Percentiles rank a stretch among this genome's conserved stretches.
These are phyloP conservation scores for Cymbopogon citratus DNA, from an alignment of 176 grass and related monocot species.

Conservation along the genomic window DNA sequence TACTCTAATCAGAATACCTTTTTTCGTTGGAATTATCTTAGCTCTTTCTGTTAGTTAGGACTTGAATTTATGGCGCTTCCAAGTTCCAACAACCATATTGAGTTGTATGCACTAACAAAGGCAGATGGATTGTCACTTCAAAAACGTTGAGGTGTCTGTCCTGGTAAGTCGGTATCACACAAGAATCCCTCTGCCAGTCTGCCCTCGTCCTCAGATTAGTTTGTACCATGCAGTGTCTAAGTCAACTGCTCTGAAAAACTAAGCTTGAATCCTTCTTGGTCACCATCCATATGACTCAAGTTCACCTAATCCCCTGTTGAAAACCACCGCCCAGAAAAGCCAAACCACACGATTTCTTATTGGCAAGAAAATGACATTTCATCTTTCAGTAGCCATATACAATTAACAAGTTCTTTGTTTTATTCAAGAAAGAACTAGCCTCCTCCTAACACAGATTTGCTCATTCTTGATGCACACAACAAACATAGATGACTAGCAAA, in stretches of 20 bases:
- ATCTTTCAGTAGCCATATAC: constrained; percentile 12
- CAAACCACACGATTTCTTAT: not conserved
- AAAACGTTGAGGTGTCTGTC: not conserved
- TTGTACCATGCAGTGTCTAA: not conserved
- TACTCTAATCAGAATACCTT: not conserved
- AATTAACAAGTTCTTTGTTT: not conserved
- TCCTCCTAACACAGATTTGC: not conserved
- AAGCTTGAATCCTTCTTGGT: constrained; percentile 12
- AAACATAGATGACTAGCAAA: constrained; percentile 1
- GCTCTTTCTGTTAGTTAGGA: not conserved
- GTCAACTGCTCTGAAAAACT: constrained; percentile 30
- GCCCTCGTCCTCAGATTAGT: constrained; percentile 24
- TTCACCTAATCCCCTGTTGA: constrained; percentile 33
- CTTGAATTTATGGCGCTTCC: not conserved
- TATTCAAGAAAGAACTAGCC: not conserved
- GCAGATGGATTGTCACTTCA: not conserved
- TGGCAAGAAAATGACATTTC: constrained; percentile 29
- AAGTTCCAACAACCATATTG: not conserved
- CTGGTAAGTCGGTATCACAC: not conserved
- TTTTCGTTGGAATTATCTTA: not conserved
- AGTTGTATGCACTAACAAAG: not conserved
- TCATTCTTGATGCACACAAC: not conserved
- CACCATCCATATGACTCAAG: constrained; percentile 26
- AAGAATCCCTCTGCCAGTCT: not conserved
- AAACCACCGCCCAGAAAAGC: constrained; percentile 30